phyloP scores from a whole-genome alignment of 352 stramenopile genomes.

The Achlya hypogyna region DNA sequence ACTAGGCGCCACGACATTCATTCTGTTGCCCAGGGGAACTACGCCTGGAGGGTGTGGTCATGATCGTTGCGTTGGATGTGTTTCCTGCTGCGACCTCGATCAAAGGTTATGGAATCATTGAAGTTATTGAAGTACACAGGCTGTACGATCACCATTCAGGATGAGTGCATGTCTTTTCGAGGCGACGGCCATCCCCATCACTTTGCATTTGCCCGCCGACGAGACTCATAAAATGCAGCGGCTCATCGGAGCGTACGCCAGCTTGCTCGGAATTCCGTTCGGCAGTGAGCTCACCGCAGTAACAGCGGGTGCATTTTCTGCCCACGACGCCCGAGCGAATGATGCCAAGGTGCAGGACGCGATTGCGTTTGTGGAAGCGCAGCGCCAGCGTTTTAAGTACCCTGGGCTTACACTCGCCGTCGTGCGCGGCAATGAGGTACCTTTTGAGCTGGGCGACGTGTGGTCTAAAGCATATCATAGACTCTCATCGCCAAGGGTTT shows the following conservation, averaged over 20 bases:
- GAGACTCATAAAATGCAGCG: too few relatives aligned
- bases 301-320: not conserved
- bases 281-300: not conserved
- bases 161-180: too few relatives aligned
- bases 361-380: not conserved
- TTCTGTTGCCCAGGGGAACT: too few relatives aligned
- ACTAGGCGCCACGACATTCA: too few relatives aligned
- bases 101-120: too few relatives aligned
- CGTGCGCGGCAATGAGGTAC: not conserved
- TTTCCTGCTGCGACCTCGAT: too few relatives aligned
- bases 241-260: not conserved
- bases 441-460: not conserved
- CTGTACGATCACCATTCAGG: too few relatives aligned
- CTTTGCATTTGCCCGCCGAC: not conserved
- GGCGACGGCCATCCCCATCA: too few relatives aligned
- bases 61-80: too few relatives aligned
- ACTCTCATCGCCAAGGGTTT: constrained; percentile 15
- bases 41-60: too few relatives aligned
- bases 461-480: not conserved
- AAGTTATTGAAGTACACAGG: too few relatives aligned
- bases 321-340: too few relatives aligned
- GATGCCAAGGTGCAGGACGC: not conserved
- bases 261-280: not conserved
- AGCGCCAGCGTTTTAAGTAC: not conserved
- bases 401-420: not conserved